Evolutionary conservation across 306 rosid species (phyloP).

Genomic region (Citrullus colocynthis): DNA sequence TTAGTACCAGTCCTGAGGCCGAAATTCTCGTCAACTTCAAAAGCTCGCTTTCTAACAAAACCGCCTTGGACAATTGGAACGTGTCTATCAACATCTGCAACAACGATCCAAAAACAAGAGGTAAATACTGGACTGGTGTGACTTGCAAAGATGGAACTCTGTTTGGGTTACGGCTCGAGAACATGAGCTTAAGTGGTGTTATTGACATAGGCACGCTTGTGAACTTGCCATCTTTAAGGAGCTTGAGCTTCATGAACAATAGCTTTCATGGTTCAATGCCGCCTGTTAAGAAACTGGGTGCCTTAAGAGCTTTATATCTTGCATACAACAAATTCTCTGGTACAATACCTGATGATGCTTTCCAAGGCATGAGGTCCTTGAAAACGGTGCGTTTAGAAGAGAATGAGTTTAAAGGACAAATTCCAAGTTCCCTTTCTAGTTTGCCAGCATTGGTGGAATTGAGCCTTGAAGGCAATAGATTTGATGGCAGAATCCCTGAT

Average conservation of each 20-base stretch:
- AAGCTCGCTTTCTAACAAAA: not conserved
- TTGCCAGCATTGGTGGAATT: slow-evolving; percentile 35
- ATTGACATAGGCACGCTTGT: not conserved
- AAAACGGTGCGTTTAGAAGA: slow-evolving; percentile 51
- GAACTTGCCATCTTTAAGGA: not conserved
- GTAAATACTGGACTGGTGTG: not conserved
- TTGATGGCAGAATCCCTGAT: slow-evolving; percentile 41
- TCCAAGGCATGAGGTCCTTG: slow-evolving; percentile 39
- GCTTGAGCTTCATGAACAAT: slow-evolving; percentile 41
- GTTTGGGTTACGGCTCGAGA: not conserved
- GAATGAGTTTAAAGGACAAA: slow-evolving; percentile 41
- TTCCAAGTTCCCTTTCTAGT: slow-evolving; percentile 40
- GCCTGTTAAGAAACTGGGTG: slow-evolving; percentile 31
- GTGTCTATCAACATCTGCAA: not conserved
- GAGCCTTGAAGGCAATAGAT: slow-evolving; percentile 50
- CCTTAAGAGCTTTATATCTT: slow-evolving; percentile 41
- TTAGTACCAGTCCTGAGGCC: not conserved
- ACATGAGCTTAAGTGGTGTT: not conserved
- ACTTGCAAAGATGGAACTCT: not conserved
- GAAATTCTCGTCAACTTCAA: slow-evolving; percentile 8
- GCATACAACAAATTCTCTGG: slow-evolving; percentile 57
- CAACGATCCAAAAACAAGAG: not conserved
- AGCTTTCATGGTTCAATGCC: slow-evolving; percentile 59
- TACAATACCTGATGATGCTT: slow-evolving; percentile 39
- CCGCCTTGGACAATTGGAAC: not conserved